phyloP scores from a whole-genome alignment of 768 basidiomycete genomes.

The Astraeus odoratus region DNA sequence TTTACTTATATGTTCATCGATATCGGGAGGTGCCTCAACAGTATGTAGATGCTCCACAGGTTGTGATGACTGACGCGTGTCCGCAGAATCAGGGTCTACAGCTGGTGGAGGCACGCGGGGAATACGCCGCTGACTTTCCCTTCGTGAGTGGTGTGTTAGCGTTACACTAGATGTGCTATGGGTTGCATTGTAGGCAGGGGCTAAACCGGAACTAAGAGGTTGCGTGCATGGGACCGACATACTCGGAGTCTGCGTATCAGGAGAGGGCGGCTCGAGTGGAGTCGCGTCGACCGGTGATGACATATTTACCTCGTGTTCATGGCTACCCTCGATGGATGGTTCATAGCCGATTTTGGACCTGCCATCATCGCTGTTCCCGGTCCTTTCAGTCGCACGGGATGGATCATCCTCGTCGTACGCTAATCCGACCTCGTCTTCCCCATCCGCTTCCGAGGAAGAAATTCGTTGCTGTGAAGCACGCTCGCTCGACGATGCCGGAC shows the following conservation, averaged over 20 bases:
- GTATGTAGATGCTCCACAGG: slow-evolving; percentile 5
- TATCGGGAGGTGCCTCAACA: not conserved
- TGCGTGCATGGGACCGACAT: not conserved
- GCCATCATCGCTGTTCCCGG: not conserved
- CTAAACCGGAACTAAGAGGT: not conserved
- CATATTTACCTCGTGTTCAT: slow-evolving; percentile 1
- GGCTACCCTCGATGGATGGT: slow-evolving; percentile 8
- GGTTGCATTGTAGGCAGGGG: slow-evolving; percentile 1
- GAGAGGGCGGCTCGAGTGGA: not conserved
- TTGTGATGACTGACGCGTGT: slow-evolving; percentile 2
- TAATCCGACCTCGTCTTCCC: slow-evolving; percentile 21
- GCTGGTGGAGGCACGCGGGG: slow-evolving; percentile 35
- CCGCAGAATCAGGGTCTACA: slow-evolving; percentile 19
- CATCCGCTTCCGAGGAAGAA: slow-evolving; percentile 26
- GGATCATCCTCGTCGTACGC: slow-evolving; percentile 19
- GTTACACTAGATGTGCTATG: not conserved
- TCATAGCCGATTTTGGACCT: slow-evolving; percentile 12
- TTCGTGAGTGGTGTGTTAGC: slow-evolving; percentile 9
- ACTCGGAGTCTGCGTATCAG: not conserved
- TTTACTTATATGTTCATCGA: slow-evolving; percentile 16
- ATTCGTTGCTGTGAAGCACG: slow-evolving; percentile 28
- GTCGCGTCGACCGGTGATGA: not conserved
- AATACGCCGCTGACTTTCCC: slow-evolving; percentile 21
- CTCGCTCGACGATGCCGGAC: slow-evolving; percentile 26
- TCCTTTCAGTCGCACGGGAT: slow-evolving; percentile 4